Conservation (phyloP, 441 rosid species). For the Adansonia madagascariensis region DNA sequence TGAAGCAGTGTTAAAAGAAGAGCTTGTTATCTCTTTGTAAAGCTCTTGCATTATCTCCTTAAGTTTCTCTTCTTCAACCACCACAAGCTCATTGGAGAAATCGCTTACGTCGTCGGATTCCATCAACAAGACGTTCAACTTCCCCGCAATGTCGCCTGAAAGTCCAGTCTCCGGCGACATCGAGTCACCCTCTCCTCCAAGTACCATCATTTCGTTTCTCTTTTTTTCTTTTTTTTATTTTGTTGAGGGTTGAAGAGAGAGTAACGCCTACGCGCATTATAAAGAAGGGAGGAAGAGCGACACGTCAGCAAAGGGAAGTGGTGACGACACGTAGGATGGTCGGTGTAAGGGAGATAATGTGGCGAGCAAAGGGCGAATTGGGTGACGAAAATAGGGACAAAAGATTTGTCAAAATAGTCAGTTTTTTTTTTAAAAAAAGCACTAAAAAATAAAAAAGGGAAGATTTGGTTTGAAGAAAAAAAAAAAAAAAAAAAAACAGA, state of each 20-base stretch:
- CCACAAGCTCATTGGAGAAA: slow-evolving; percentile 31
- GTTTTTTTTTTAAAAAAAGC: neutral
- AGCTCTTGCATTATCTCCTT: slow-evolving; percentile 51
- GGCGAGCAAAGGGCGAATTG: slow-evolving; percentile 11
- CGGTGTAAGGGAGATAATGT: neutral
- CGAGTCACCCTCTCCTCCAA: neutral
- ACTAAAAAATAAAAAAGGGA: neutral
- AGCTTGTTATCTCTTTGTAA: slow-evolving; percentile 41
- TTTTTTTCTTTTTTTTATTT: neutral
- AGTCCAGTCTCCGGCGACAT: slow-evolving; percentile 21
- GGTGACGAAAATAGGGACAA: slow-evolving; percentile 9
- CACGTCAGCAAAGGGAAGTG: slow-evolving; percentile 21
- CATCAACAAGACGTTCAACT: slow-evolving; percentile 27
- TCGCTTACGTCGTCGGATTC: slow-evolving; percentile 39
- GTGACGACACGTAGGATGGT: slow-evolving; percentile 28
- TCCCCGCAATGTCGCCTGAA: slow-evolving; percentile 10
- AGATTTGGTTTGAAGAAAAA: neutral
- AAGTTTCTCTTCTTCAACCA: slow-evolving; percentile 43
- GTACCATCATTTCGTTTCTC: neutral
- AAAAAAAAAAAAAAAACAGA: too few relatives aligned
- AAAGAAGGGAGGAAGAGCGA: neutral
- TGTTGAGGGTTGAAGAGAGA: neutral
- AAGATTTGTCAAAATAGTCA: slow-evolving; percentile 22
- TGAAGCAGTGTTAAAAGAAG: slow-evolving; percentile 11
- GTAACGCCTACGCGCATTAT: slow-evolving; percentile 21